Conservation (phyloP, 495 filamentous ascomycete genomes). For the Choiromyces venosus region DNA sequence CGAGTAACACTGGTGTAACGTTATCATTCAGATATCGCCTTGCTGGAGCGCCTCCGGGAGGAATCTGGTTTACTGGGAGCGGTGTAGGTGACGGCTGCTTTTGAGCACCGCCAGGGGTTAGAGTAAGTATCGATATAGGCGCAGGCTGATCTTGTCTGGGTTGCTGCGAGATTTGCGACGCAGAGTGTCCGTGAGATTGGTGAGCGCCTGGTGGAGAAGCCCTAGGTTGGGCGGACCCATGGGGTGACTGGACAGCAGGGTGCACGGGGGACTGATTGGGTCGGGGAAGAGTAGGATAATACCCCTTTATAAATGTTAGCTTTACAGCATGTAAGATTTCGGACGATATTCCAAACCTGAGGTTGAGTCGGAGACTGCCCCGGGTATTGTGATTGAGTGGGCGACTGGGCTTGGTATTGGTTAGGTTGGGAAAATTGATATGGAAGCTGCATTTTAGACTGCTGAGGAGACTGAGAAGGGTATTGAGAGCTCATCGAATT, state of each 20-base stretch:
- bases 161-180: not conserved
- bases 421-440: constrained; percentile 25
- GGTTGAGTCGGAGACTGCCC: constrained; percentile 10
- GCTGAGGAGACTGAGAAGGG: constrained; percentile 25
- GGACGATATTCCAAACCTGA: constrained; percentile 3
- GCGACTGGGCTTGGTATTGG: constrained; percentile 21
- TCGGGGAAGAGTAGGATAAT: constrained; percentile 1
- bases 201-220: not conserved
- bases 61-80: constrained; percentile 52
- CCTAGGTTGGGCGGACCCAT: constrained; percentile 6
- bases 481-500: constrained; percentile 31
- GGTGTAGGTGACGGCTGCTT: constrained; percentile 45
- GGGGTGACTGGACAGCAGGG: not conserved
- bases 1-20: constrained; percentile 74
- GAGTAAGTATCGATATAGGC: not conserved
- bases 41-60: constrained; percentile 72
- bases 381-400: constrained; percentile 21
- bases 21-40: constrained; percentile 85
- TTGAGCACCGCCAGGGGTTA: not conserved
- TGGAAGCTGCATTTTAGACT: constrained; percentile 24
- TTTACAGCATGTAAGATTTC: not conserved
- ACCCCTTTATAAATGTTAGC: not conserved
- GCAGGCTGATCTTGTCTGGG: not conserved
- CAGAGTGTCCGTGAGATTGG: not conserved
- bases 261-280: not conserved